These are phyloP conservation scores for Dalbergia oliveri DNA, from an alignment of 306 rosid genomes.

Conservation along the genomic window DNA sequence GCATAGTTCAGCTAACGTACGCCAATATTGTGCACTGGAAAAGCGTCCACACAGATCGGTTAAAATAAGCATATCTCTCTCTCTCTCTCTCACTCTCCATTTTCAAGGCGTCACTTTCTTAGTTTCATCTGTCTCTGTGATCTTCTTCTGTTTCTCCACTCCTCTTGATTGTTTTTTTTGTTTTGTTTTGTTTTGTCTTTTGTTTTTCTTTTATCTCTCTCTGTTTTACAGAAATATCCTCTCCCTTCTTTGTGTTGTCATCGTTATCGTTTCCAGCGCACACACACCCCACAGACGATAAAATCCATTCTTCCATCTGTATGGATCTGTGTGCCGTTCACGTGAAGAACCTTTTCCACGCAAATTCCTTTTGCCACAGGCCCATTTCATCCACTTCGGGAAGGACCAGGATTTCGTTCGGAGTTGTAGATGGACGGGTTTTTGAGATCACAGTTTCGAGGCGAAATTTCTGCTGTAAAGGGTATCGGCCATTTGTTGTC, in stretches of 20 bases:
- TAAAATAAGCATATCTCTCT: constrained; percentile 47
- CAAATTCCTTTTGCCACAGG: constrained; percentile 57
- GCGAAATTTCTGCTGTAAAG: constrained; percentile 50
- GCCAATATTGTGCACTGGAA: neutral
- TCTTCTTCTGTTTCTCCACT: constrained; percentile 43
- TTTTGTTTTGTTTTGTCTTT: no score
- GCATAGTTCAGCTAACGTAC: neutral
- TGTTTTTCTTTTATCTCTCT: neutral
- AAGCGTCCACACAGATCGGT: constrained; percentile 18
- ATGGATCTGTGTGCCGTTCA: constrained; percentile 85
- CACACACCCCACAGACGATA: constrained; percentile 19
- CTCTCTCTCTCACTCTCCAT: constrained; percentile 13
- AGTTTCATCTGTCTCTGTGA: constrained; percentile 30
- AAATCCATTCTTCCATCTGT: constrained; percentile 11
- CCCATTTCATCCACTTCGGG: constrained; percentile 56
- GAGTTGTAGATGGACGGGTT: constrained; percentile 48
- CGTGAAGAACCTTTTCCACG: constrained; percentile 58
- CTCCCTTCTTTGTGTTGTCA: neutral
- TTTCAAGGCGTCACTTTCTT: constrained; percentile 40
- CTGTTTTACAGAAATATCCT: constrained; percentile 5
- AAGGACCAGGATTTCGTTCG: constrained; percentile 50
- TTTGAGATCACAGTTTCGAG: constrained; percentile 61
- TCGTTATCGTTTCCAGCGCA: neutral
- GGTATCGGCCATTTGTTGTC: constrained; percentile 53
- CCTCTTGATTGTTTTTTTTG: neutral